Conservation (phyloP, 495 filamentous ascomycete species). For the Friedmanniomyces simplex region DNA sequence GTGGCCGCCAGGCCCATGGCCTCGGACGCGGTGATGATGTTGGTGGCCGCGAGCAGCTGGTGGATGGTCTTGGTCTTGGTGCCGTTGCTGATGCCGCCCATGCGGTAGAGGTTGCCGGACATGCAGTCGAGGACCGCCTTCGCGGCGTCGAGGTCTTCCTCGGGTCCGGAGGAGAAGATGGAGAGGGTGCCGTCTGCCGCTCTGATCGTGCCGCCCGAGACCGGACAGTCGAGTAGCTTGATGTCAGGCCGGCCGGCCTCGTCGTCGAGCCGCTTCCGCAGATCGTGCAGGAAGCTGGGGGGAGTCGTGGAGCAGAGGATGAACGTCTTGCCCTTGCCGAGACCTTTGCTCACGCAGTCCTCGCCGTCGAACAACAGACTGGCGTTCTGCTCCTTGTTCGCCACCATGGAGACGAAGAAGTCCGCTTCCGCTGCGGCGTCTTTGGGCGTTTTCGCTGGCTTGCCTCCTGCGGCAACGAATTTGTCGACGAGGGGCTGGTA, state of each 20-base stretch:
- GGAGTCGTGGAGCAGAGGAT: slow-evolving; percentile 69
- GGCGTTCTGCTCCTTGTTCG: slow-evolving; percentile 59
- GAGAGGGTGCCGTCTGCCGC: slow-evolving; percentile 69
- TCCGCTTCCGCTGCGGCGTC: slow-evolving; percentile 51
- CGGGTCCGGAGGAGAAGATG: slow-evolving; percentile 63
- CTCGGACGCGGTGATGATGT: slow-evolving; percentile 64
- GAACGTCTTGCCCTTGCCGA: slow-evolving; percentile 43
- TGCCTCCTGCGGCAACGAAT: slow-evolving; percentile 57
- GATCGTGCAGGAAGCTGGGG: slow-evolving; percentile 51
- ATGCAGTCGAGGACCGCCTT: slow-evolving; percentile 53
- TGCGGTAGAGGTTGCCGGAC: slow-evolving; percentile 59
- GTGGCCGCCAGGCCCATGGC: slow-evolving; percentile 61
- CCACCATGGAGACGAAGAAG: slow-evolving; percentile 71
- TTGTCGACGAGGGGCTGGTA: slow-evolving; percentile 60
- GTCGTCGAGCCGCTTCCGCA: slow-evolving; percentile 44
- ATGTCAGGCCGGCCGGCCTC: slow-evolving; percentile 49
- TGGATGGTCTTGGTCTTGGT: slow-evolving; percentile 85
- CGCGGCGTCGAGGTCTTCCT: slow-evolving; percentile 47
- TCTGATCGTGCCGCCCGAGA: slow-evolving; percentile 64
- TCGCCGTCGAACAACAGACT: slow-evolving; percentile 52
- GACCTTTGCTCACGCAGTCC: slow-evolving; percentile 39
- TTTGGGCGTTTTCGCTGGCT: slow-evolving; percentile 47
- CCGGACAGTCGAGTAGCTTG: slow-evolving; percentile 60
- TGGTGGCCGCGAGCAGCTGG: slow-evolving; percentile 67
- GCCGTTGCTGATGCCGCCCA: slow-evolving; percentile 67